Percentiles rank a stretch among this genome's conserved stretches.
phyloP scores from a whole-genome alignment of 257 asterid genomes.

The Leonotis leonurus region DNA sequence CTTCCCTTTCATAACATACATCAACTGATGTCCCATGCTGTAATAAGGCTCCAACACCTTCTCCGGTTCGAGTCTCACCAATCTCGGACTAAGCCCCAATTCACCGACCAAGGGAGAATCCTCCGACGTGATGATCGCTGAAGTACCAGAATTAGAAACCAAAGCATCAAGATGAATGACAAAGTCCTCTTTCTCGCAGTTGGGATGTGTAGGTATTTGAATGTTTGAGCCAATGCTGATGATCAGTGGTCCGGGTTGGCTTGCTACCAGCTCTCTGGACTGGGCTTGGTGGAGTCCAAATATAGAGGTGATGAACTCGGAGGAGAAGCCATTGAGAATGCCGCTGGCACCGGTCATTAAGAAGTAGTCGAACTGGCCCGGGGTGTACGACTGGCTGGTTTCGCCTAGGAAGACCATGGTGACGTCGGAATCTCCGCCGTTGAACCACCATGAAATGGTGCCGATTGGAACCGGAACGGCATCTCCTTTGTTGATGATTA shows the following conservation, averaged over 20 bases:
- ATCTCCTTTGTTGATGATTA: constrained; percentile 26
- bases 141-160: background rate
- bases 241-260: constrained; percentile 20
- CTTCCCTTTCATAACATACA: constrained; percentile 27
- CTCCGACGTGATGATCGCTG: background rate
- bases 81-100: constrained; percentile 20
- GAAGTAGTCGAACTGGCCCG: constrained; percentile 30
- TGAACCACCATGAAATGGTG: constrained; percentile 42
- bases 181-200: background rate
- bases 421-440: constrained; percentile 25
- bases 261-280: constrained; percentile 17
- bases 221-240: constrained; percentile 6
- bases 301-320: constrained; percentile 20
- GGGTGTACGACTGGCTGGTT: constrained; percentile 9
- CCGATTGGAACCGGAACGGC: constrained; percentile 28
- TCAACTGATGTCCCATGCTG: constrained; percentile 11
- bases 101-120: constrained; percentile 11
- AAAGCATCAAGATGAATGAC: background rate
- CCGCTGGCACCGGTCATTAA: constrained; percentile 30
- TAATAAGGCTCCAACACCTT: constrained; percentile 21
- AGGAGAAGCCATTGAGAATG: constrained; percentile 27
- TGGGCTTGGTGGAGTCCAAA: constrained; percentile 9
- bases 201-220: constrained; percentile 16
- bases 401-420: constrained; percentile 32
- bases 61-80: constrained; percentile 16